Evolutionary conservation across 495 filamentous ascomycete species (phyloP), one percentile per base, ranked within the genome.

Genomic region (Xylaria nigripes): DNA sequence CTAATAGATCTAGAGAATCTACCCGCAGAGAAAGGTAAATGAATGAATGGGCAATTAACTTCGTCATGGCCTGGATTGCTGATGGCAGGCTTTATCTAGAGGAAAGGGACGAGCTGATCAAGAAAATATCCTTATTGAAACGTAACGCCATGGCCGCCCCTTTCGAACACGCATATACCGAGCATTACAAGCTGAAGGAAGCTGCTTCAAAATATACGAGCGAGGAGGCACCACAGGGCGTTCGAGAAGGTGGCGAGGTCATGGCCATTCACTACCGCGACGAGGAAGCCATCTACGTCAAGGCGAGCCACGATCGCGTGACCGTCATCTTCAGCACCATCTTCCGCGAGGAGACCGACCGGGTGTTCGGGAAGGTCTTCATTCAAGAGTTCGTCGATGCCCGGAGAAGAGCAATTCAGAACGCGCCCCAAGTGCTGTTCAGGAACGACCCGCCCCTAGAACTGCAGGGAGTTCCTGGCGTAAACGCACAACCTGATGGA

Each of bases 251-350:
- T 25, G 90, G 90, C 36, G 85, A 94, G 59, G 86, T 96, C 22
- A 95, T 93, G 86, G 86, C 91, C 2, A 93, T 98, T 55, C 91
- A 96, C 61, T 97, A 98, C 73, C 85, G 93, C 16, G 94, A 98
- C 59, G 93, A 97, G 74, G 93, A 98, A 67, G 93, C 93, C n/a
- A 96, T 98, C 66, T 98, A 95, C 70, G 89, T 98, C 76, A 96
- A 97, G 71, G 92, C 93, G 29, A 94, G 86, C 68, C 86, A 90
- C 68, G 93, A 98, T 66, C 85, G 93, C 50, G 94, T 98, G 36
- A 98, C 93, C 0, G 91, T 98, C 63, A 97, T 98, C 65, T 98
- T 98, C 81, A 95, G 90, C 71, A 98, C 93, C 30, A 83, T 97
- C 47, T 98, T 98, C 78, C 72, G 92, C 34, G 94, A 98, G 68